Percentiles rank a stretch among this genome's conserved stretches.
These are phyloP conservation scores for Colletotrichum karsti DNA, from an alignment of 2,329 filamentous ascomycete species.

Conservation along the genomic window DNA sequence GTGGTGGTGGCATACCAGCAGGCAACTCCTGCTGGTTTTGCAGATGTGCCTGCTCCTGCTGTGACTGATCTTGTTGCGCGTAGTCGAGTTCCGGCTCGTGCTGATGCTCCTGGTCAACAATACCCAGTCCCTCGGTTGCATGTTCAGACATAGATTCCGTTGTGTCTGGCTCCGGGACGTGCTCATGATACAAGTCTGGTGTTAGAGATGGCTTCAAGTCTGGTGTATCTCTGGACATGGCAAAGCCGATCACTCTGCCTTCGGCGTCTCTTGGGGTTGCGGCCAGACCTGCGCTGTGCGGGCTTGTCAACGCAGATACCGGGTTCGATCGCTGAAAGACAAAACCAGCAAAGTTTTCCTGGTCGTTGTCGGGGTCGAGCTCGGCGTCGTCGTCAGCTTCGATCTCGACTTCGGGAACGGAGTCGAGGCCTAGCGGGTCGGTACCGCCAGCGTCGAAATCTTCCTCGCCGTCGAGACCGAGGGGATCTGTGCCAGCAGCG, in stretches of 20 bases:
- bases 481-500: slow-evolving; percentile 30
- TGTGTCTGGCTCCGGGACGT: slow-evolving; percentile 9
- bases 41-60: slow-evolving; percentile 26
- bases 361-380: slow-evolving; percentile 61
- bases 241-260: slow-evolving; percentile 66
- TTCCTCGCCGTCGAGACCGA: slow-evolving; percentile 30
- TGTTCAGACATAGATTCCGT: slow-evolving; percentile 44
- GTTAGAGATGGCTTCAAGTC: slow-evolving; percentile 30
- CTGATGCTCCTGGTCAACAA: slow-evolving; percentile 15
- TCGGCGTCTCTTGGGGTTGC: slow-evolving; percentile 64
- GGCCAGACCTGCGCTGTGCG: slow-evolving; percentile 54
- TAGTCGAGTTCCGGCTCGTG: neutral
- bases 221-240: slow-evolving; percentile 57
- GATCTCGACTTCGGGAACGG: slow-evolving; percentile 15
- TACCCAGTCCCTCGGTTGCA: slow-evolving; percentile 50
- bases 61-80: neutral
- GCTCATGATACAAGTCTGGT: slow-evolving; percentile 6
- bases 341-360: slow-evolving; percentile 70
- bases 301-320: slow-evolving; percentile 58
- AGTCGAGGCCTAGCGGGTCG: slow-evolving; percentile 2
- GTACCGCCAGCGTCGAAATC: slow-evolving; percentile 8
- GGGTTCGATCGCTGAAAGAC: slow-evolving; percentile 65
- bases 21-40: slow-evolving; percentile 32
- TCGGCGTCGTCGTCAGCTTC: slow-evolving; percentile 34
- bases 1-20: slow-evolving; percentile 7